Evolutionary conservation across 108 stramenopile species (phyloP).

Genomic region (Skeletonema grethae): DNA sequence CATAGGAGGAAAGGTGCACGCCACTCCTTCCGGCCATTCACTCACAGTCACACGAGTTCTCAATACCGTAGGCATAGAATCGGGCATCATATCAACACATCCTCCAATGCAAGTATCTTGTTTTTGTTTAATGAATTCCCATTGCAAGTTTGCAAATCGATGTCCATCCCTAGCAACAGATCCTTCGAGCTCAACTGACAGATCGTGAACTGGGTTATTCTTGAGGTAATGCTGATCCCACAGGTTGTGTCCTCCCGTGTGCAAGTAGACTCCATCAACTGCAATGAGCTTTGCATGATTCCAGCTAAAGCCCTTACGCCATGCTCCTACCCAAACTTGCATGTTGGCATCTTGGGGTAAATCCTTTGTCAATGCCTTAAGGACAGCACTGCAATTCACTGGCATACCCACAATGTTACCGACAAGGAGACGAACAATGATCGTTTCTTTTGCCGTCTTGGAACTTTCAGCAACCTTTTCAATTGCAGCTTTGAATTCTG

Average conservation of each 20-base stretch:
- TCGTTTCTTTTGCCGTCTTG: neutral
- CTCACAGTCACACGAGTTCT: slow-evolving; percentile 48
- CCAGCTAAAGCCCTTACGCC: slow-evolving; percentile 63
- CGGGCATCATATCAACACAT: slow-evolving; percentile 56
- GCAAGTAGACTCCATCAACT: slow-evolving; percentile 64
- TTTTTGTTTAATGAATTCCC: slow-evolving; percentile 57
- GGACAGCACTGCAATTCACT: slow-evolving; percentile 51
- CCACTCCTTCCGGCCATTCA: slow-evolving; percentile 36
- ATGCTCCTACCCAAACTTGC: slow-evolving; percentile 67
- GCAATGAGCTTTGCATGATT: slow-evolving; percentile 74
- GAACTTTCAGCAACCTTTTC: slow-evolving; percentile 26
- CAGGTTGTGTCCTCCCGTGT: slow-evolving; percentile 67
- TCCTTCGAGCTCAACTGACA: slow-evolving; percentile 59
- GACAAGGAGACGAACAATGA: slow-evolving; percentile 65
- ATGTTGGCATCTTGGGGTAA: slow-evolving; percentile 47
- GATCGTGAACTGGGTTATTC: slow-evolving; percentile 57
- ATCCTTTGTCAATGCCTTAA: slow-evolving; percentile 54
- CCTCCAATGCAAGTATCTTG: slow-evolving; percentile 52
- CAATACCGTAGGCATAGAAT: slow-evolving; percentile 46
- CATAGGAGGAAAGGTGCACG: slow-evolving; percentile 30
- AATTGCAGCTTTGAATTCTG: slow-evolving; percentile 40
- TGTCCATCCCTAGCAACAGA: slow-evolving; percentile 58
- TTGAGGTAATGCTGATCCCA: slow-evolving; percentile 62
- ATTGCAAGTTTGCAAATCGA: slow-evolving; percentile 60
- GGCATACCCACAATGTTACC: slow-evolving; percentile 68